These are phyloP conservation scores for Striga hermonthica DNA, from an alignment of 305 asterid genomes.

Conservation along the genomic window DNA sequence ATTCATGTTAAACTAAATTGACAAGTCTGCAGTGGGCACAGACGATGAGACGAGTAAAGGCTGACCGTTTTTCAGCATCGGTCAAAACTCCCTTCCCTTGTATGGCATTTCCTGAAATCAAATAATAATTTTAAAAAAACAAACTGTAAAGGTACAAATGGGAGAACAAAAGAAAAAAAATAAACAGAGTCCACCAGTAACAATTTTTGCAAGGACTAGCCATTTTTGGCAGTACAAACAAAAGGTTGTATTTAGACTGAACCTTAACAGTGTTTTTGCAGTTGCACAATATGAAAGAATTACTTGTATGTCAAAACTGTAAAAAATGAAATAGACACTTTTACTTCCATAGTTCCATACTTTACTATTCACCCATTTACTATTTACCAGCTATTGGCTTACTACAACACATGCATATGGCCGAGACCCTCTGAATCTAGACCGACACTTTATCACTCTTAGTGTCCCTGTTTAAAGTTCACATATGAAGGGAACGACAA, in stretches of 20 bases:
- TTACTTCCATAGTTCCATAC: not conserved
- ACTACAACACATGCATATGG: too few relatives aligned
- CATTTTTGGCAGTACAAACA: not conserved
- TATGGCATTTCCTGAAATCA: constrained; percentile 64
- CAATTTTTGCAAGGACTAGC: not conserved
- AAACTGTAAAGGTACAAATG: not conserved
- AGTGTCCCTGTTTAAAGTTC: too few relatives aligned
- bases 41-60: constrained; percentile 8
- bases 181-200: too few relatives aligned
- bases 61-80: constrained; percentile 8
- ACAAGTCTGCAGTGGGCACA: constrained; percentile 23
- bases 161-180: too few relatives aligned
- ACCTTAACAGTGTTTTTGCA: not conserved
- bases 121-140: not conserved
- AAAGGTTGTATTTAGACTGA: not conserved
- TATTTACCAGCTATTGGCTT: not conserved
- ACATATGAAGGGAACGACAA: too few relatives aligned
- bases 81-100: constrained; percentile 75
- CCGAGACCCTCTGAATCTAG: too few relatives aligned
- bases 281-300: not conserved
- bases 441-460: too few relatives aligned
- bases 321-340: not conserved
- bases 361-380: not conserved
- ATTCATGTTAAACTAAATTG: constrained; percentile 19
- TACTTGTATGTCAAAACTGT: not conserved